Evolutionary conservation across 2,329 filamentous ascomycete species (phyloP).

Genomic region (Venturia nashicola): DNA sequence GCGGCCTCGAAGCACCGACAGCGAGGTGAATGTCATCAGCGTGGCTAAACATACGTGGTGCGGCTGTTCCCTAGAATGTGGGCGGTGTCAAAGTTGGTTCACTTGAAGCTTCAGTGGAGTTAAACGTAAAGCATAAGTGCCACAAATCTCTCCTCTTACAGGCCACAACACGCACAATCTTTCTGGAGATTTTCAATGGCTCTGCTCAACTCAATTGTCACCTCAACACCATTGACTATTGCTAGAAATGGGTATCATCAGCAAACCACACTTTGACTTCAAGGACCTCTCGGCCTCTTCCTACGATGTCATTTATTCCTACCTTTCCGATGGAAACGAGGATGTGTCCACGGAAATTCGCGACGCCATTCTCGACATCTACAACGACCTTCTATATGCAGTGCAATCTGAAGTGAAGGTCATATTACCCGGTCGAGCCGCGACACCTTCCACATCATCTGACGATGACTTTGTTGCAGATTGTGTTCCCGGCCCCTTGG

Average conservation of each 20-base stretch:
- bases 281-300: background rate
- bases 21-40: background rate
- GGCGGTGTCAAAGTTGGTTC: background rate
- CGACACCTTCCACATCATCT: background rate
- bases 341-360: background rate
- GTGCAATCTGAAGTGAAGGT: background rate
- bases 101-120: background rate
- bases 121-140: background rate
- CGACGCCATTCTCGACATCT: background rate
- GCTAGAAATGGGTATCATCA: background rate
- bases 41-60: background rate
- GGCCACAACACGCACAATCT: background rate
- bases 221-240: background rate
- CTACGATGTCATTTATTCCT: background rate
- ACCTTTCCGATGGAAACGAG: background rate
- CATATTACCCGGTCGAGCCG: background rate
- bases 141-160: background rate
- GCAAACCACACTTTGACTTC: background rate
- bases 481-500: background rate
- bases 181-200: background rate
- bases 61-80: background rate
- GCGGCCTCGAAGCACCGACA: background rate
- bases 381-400: background rate
- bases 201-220: background rate
- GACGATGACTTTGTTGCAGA: background rate